These are phyloP conservation scores for Diaporthe sp. DNA, from an alignment of 2,329 filamentous ascomycete species.

Conservation along the genomic window DNA sequence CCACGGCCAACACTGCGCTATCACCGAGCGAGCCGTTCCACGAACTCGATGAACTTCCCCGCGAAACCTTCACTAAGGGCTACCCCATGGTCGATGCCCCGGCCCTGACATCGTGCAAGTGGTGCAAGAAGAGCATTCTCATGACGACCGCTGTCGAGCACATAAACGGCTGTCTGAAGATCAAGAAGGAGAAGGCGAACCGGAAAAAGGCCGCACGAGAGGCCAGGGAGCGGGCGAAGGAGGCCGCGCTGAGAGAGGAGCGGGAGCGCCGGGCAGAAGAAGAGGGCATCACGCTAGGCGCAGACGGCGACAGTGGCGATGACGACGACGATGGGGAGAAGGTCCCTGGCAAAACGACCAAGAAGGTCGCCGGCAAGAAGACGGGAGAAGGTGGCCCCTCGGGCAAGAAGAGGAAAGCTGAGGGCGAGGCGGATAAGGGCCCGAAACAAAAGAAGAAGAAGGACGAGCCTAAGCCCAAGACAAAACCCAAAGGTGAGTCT, in stretches of 20 bases:
- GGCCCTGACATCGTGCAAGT: slow-evolving; percentile 89
- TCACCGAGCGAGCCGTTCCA: slow-evolving; percentile 72
- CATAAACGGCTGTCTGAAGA: slow-evolving; percentile 84
- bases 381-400: slow-evolving; percentile 72
- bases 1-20: slow-evolving; percentile 57
- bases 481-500: slow-evolving; percentile 82
- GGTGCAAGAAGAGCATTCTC: slow-evolving; percentile 91
- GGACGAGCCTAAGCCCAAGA: slow-evolving; percentile 88
- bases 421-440: slow-evolving; percentile 82
- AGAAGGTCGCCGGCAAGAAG: slow-evolving; percentile 78
- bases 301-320: slow-evolving; percentile 63
- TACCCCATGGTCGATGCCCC: slow-evolving; percentile 84
- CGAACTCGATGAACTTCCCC: slow-evolving; percentile 80
- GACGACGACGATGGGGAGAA: slow-evolving; percentile 63
- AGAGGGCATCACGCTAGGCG: slow-evolving; percentile 59
- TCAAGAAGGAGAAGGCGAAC: slow-evolving; percentile 86
- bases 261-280: slow-evolving; percentile 63
- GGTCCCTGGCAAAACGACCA: slow-evolving; percentile 60
- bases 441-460: slow-evolving; percentile 96
- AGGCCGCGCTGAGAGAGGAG: slow-evolving; percentile 71
- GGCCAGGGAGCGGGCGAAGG: slow-evolving; percentile 75
- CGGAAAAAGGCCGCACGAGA: slow-evolving; percentile 83
- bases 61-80: slow-evolving; percentile 85
- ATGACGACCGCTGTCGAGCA: slow-evolving; percentile 83
- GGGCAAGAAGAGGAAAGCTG: slow-evolving; percentile 84